These are phyloP conservation scores for Boletus rufocinnamomeus DNA, from an alignment of 768 basidiomycete species.

Conservation along the genomic window DNA sequence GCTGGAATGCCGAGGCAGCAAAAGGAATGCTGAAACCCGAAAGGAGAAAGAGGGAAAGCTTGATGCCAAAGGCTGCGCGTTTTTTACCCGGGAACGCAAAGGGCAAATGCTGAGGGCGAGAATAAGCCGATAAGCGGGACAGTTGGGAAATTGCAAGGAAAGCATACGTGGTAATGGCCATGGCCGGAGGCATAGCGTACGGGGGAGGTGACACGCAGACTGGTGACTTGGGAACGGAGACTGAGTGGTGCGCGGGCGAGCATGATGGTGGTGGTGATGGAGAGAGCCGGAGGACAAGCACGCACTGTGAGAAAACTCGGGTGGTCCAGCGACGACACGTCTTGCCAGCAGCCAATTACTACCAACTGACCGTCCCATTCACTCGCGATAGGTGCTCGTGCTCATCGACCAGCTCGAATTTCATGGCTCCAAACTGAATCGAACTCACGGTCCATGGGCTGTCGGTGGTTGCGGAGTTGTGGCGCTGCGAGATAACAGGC, in stretches of 20 bases:
- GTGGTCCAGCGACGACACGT: not conserved
- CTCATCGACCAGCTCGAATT: not conserved
- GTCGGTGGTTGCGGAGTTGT: constrained; percentile 8
- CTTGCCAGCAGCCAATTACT: not conserved
- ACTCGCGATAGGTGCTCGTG: not conserved
- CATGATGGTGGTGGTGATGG: constrained; percentile 35
- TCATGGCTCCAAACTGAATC: not conserved
- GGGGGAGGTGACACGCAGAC: constrained; percentile 26
- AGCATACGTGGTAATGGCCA: constrained; percentile 51
- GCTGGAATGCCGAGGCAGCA: constrained; percentile 57
- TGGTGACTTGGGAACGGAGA: constrained; percentile 42
- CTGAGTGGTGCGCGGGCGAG: constrained; percentile 45
- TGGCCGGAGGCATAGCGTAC: constrained; percentile 53
- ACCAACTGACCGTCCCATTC: not conserved
- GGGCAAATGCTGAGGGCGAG: constrained; percentile 49
- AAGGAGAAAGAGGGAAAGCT: constrained; percentile 41
- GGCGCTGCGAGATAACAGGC: constrained; percentile 10
- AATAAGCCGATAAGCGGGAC: constrained; percentile 10
- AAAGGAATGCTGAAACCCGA: constrained; percentile 71
- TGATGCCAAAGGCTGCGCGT: constrained; percentile 45
- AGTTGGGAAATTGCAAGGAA: not conserved
- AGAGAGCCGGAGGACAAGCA: constrained; percentile 11
- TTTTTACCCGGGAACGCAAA: constrained; percentile 55
- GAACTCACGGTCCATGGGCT: not conserved
- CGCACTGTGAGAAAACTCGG: constrained; percentile 23